Conservation (phyloP, 768 basidiomycete genomes). For the Amanita molliuscula region DNA sequence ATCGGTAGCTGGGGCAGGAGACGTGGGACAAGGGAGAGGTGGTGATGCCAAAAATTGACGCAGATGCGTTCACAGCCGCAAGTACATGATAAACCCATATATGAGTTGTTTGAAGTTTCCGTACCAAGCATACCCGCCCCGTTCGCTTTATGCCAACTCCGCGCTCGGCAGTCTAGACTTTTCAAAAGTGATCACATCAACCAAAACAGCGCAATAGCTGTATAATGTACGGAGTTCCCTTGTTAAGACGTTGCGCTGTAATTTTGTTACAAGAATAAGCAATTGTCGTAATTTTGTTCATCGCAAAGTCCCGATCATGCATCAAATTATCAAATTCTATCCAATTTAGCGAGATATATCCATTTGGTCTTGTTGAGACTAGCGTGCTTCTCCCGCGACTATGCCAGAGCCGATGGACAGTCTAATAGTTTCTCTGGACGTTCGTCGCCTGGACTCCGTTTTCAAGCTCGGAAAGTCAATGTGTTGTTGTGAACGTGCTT, state of each 20-base stretch:
- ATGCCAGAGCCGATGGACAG: neutral
- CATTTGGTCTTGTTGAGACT: neutral
- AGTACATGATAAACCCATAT: neutral
- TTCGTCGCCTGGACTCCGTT: neutral
- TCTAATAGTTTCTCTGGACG: neutral
- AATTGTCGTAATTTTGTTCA: neutral
- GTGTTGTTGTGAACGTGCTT: neutral
- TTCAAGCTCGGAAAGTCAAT: neutral
- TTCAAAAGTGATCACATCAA: neutral
- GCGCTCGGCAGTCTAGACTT: neutral
- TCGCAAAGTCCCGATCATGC: neutral
- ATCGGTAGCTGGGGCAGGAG: neutral
- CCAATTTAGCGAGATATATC: neutral
- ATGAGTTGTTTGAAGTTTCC: neutral
- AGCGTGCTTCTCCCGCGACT: slow-evolving; percentile 3
- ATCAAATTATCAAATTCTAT: neutral
- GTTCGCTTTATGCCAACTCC: neutral
- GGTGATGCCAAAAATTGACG: neutral
- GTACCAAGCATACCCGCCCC: neutral
- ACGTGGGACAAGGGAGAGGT: neutral
- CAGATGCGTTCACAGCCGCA: neutral
- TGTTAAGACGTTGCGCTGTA: neutral
- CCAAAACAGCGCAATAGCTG: neutral
- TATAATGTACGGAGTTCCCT: neutral
- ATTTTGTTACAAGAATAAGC: neutral